Evolutionary conservation across 2,329 filamentous ascomycete genomes (phyloP), one percentile per base, ranked within the genome.

Genomic region (Penicillium sp.): DNA sequence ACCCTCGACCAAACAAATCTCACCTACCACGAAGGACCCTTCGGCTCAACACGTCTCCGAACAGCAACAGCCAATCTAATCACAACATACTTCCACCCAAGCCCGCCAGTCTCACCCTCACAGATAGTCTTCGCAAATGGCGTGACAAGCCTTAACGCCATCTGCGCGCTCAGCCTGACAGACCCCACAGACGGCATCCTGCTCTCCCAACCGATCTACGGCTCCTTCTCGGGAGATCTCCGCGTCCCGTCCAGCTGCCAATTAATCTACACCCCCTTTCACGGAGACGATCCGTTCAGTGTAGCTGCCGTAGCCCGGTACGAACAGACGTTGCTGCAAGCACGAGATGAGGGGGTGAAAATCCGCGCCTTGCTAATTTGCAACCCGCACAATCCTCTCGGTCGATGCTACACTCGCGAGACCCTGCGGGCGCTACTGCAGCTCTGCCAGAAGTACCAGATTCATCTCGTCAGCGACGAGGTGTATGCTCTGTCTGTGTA

Each of bases 371-470:
- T 25, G 22, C 22, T 25, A 8, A 25, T 43, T 10, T 49, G 47
- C 40, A 49, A 49, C 41, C 47, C 47, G 12, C 47, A 49, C 18
- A 49, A 49, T 28, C 47, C 47, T 2, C 38, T 49, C 16, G 41
- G 47, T 12, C 47, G 47, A 13, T 49, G 47, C n/a, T 49, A 49
- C 19, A 28, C 47, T 4, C 25, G 34, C 8, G 47, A 44, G 29
- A 44, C 34, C 6, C 6, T 49, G 13, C 14, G 34, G 5, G 41
- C 4, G n/a, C 28, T 49, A 11, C 34, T 49, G 35, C 34, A 28
- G 30, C 12, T 49, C 4, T 44, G 40, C 14, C 31, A 35, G 3
- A 25, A 27, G 11, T 33, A 34, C 11, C 22, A 29, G 8, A 49
- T 49, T 7, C 47, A 49, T 40, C 36, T 49, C 2, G 31, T 49